Conservation (phyloP, 768 basidiomycete genomes). For the Rhodotorula toruloides region DNA sequence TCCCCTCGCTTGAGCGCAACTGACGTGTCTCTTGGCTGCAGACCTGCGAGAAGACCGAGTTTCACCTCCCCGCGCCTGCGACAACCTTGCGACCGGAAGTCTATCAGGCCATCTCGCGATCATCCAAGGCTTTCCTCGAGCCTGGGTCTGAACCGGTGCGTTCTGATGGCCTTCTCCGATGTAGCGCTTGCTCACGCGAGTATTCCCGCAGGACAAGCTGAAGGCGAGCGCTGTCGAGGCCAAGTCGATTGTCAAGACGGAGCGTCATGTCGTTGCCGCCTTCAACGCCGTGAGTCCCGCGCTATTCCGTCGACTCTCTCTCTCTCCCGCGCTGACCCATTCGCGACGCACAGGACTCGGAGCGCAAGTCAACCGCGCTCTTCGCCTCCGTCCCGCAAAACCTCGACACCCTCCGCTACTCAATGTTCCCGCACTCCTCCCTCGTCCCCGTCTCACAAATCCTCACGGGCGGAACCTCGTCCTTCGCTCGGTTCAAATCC, state of each 20-base stretch:
- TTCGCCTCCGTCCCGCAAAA: slow-evolving; percentile 17
- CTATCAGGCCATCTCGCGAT: slow-evolving; percentile 22
- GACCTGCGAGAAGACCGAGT: neutral
- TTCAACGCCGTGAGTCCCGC: neutral
- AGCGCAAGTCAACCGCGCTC: slow-evolving; percentile 4
- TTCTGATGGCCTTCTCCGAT: neutral
- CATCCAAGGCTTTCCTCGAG: slow-evolving; percentile 22
- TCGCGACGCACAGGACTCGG: neutral
- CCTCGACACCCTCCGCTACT: slow-evolving; percentile 9
- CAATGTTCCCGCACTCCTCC: slow-evolving; percentile 13
- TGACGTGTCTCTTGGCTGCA: neutral
- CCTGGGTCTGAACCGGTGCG: slow-evolving; percentile 7
- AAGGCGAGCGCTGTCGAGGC: slow-evolving; percentile 14
- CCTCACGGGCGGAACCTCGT: neutral
- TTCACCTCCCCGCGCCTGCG: slow-evolving; percentile 1
- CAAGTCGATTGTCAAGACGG: neutral
- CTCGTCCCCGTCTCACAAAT: neutral
- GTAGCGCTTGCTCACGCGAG: too few species aligned
- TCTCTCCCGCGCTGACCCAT: neutral
- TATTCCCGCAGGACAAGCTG: neutral
- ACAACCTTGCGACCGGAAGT: slow-evolving; percentile 19
- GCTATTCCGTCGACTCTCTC: too few species aligned
- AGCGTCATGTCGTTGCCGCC: slow-evolving; percentile 3
- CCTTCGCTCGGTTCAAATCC: slow-evolving; percentile 12
- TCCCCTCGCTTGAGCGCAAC: fast-evolving